Evolutionary conservation across 1,139 yeast genomes (phyloP).

Genomic region (Magnusiomyces tetraspermus): DNA sequence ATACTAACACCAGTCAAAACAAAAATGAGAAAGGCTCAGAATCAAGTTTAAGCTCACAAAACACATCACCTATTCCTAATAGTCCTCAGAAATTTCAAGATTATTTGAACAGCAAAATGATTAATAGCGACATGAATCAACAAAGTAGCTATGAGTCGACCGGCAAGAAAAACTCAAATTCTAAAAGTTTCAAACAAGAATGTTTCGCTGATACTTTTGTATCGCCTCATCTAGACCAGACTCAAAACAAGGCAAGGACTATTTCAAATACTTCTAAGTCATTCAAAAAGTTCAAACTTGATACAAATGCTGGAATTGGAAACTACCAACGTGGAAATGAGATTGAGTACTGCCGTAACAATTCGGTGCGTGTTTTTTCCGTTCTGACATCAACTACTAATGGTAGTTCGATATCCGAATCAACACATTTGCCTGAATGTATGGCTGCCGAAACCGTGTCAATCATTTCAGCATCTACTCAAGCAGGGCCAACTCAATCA

Average conservation of each 20-base stretch:
- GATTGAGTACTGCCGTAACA: neutral
- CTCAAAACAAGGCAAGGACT: too few species aligned
- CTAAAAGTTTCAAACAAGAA: too few species aligned
- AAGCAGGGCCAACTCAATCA: neutral
- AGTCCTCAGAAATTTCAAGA: too few species aligned
- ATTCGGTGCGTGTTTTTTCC: neutral
- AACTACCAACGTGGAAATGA: too few species aligned
- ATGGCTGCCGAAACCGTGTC: neutral
- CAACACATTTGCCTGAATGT: neutral
- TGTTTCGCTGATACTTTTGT: too few species aligned
- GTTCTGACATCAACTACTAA: neutral
- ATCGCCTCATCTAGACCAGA: too few species aligned
- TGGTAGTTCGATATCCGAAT: neutral
- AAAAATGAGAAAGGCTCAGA: neutral
- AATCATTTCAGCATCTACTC: neutral
- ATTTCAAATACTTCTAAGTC: neutral
- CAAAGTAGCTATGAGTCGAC: too few species aligned
- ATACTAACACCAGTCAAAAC: neutral
- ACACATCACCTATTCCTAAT: too few species aligned
- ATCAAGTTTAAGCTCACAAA: too few species aligned
- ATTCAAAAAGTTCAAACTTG: neutral
- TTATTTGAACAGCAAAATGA: too few species aligned
- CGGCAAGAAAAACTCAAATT: too few species aligned
- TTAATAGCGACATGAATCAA: too few species aligned
- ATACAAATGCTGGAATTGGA: neutral